Evolutionary conservation across 2,329 filamentous ascomycete genomes (phyloP).

Genomic region (Aspergillus sp.): DNA sequence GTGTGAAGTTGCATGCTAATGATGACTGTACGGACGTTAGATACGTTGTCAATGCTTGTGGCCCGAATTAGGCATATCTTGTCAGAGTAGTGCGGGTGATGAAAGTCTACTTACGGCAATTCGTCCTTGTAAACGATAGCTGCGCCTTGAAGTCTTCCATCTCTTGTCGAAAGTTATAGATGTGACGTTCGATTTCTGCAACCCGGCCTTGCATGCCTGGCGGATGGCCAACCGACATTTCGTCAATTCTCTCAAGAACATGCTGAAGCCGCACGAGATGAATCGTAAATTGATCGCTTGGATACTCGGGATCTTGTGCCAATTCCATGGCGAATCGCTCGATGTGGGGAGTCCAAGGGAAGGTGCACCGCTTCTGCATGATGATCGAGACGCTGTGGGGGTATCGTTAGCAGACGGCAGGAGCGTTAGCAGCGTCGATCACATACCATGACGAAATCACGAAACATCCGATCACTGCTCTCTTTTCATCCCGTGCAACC

Average conservation of each 20-base stretch:
- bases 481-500: slow-evolving; percentile 36
- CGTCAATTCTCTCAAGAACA: slow-evolving; percentile 9
- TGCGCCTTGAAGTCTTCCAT: slow-evolving; percentile 1
- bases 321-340: slow-evolving; percentile 7
- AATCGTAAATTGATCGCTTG: slow-evolving; percentile 8
- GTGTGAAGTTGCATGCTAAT: slow-evolving; percentile 42
- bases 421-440: not conserved
- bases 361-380: slow-evolving; percentile 10
- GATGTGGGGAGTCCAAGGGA: slow-evolving; percentile 9
- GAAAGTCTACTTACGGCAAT: not conserved
- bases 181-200: not conserved
- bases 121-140: not conserved
- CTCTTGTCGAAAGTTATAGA: slow-evolving; percentile 4
- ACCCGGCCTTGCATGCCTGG: not conserved
- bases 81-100: not conserved
- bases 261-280: slow-evolving; percentile 17
- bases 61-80: too few relatives aligned
- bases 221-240: not conserved
- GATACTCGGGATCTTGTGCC: slow-evolving; percentile 10
- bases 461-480: slow-evolving; percentile 46
- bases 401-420: not conserved
- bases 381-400: slow-evolving; percentile 3
- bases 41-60: not conserved
- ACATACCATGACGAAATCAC: slow-evolving; percentile 43
- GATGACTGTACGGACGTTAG: slow-evolving; percentile 16